phyloP scores from a whole-genome alignment of 2,329 filamentous ascomycete species.

The Cordyceps cateniannulata region DNA sequence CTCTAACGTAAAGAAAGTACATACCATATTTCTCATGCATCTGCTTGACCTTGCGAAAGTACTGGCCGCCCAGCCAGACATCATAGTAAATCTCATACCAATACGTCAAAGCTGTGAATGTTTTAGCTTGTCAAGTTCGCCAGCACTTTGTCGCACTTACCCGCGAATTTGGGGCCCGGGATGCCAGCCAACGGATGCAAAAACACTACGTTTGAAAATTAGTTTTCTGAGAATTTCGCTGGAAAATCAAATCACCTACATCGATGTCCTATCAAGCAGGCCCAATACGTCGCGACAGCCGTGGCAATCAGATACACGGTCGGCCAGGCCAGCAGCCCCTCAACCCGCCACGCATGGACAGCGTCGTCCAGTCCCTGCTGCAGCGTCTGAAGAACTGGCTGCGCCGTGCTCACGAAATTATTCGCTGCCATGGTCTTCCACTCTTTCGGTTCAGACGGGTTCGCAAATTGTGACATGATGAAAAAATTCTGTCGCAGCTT shows the following conservation, averaged over 20 bases:
- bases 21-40: conserved; percentile 3
- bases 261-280: neutral
- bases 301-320: neutral
- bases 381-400: neutral
- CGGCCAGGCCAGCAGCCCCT: neutral
- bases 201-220: neutral
- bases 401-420: neutral
- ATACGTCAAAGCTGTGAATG: neutral
- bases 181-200: conserved; percentile 1
- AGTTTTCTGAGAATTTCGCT: too few species aligned
- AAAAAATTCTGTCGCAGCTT: neutral
- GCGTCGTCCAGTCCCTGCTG: neutral
- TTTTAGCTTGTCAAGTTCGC: neutral
- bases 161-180: neutral
- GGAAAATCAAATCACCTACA: neutral
- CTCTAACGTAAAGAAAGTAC: neutral
- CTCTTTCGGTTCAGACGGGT: neutral
- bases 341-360: neutral
- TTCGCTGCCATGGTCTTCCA: neutral
- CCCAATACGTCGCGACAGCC: neutral
- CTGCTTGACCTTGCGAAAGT: conserved; percentile 1
- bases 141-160: neutral
- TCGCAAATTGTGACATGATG: neutral
- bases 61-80: conserved; percentile 4
- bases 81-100: conserved; percentile 5